Evolutionary conservation across 805 yeast genomes (phyloP), one percentile per base, ranked within the genome.

Genomic region (Myxozyma vanderwaltii): DNA sequence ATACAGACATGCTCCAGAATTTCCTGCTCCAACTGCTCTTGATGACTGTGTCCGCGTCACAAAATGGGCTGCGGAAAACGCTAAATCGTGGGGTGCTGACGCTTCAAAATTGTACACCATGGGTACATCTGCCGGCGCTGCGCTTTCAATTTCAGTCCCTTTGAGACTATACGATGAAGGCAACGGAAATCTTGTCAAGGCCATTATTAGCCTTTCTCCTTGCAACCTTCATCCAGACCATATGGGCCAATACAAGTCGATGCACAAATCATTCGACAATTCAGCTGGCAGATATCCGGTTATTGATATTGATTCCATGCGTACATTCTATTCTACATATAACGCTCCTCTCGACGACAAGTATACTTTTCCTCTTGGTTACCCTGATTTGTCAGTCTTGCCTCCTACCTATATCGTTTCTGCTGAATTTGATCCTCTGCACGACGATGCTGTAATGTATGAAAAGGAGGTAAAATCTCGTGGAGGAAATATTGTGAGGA

Each of bases 1-100:
- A 33, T 54, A 54, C 49, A 13, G 58, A 21, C 53, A 35, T n/a
- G 58, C 58, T n/a, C 58, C 58, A 15, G 58, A 54, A 35, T 48
- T n/a, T 24, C 46, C 45, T 3, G 48, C 47, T 6, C 58, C 58
- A 2, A 43, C 53, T 13, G 58, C 58, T n/a, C 53, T 54, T 31
- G 40, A 47, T 27, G 58, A 54, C 58, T 39, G 49, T 21, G 43
- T 27, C 15, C 40, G 31, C 13, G 49, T 33, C 26, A 54, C 53
- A n/a, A 33, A 45, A 17, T 54, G 58, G 58, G 53, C 43, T 15
- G 44, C 21, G 36, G 38, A 17, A 7, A 27, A 47, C 29, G 58
- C 58, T 1, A 36, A 17, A 4, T 10, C 41, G 4, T 47, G 51
- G 47, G 58, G 58, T 4, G 57, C 51, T 15, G 51, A 53, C 21